Evolutionary conservation across 140 eudicot species (phyloP), one percentile per base, ranked within the genome.

Genomic region (Oenanthe javanica): DNA sequence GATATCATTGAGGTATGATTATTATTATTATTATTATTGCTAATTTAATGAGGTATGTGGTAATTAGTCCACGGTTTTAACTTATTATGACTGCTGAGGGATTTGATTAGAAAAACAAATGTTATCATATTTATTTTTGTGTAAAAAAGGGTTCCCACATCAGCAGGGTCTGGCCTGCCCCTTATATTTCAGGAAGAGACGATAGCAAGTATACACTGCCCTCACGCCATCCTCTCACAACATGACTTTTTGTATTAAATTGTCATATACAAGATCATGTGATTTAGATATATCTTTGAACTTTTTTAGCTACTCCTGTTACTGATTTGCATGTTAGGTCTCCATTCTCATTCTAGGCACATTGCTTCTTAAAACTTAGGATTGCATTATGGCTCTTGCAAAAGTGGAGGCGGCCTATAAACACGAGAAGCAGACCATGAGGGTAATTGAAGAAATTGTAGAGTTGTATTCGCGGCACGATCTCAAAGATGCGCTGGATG

Each of bases 341-440:
- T 45, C 54, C 0, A 18, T 75, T 11, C 64, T 48, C 45, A 59
- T 27, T 21, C 70, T 61, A 51, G 54, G 21, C 48, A 52, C 69
- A 23, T 57, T 23, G 40, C 11, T 66, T 19, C 21, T 85, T 69
- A 19, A 18, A n/a, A 50, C 80, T 76, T 86, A 95, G 99, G 92
- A 90, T 85, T 93, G 93, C 48, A 79, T 90, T 40, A 18, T 84
- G 25, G 87, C 93, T 73, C 91, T 95, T 42, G 87, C 93, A 46
- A 82, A 76, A 84, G 96, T 95, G 84, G 99, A 95, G 85, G 93
- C 87, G 81, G 93, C 97, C 31, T 89, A 86, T 82, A 88, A 82
- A 82, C 88, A 79, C 9, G 99, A 95, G 89, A 86, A 79, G 43
- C 84, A 88, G 78, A 87, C 96, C 16, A 88, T 87, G 79, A 92